These are phyloP conservation scores for Thelephora ganbajun DNA, from an alignment of 768 basidiomycete species.

Conservation along the genomic window DNA sequence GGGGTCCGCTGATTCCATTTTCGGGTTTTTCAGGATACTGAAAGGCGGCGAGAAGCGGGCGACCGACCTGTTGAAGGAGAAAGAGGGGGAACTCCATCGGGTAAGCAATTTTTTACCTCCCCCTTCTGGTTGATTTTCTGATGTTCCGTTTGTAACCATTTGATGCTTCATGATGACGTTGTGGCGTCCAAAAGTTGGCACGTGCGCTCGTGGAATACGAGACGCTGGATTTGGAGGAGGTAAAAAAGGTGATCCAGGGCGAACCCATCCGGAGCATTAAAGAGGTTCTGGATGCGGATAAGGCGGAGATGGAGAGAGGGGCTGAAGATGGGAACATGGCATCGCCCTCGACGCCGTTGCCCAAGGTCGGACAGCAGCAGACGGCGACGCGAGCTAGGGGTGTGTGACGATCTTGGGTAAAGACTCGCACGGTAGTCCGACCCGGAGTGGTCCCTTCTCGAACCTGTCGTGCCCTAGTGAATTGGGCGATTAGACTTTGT, in stretches of 20 bases:
- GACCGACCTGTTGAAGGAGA: conserved; percentile 23
- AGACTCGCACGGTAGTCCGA: conserved; percentile 12
- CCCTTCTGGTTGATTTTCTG: conserved; percentile 4
- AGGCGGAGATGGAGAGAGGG: conserved; percentile 9
- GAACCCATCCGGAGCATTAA: conserved; percentile 61
- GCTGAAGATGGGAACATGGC: not conserved
- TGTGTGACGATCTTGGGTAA: not conserved
- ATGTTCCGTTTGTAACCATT: not conserved
- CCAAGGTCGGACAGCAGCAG: not conserved
- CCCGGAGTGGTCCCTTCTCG: not conserved
- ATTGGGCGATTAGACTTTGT: not conserved
- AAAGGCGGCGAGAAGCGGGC: conserved; percentile 25
- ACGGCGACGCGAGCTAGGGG: not conserved
- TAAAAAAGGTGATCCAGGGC: conserved; percentile 72
- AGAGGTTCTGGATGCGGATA: conserved; percentile 50
- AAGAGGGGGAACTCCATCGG: conserved; percentile 33
- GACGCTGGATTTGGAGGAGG: conserved; percentile 80
- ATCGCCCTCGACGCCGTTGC: no score
- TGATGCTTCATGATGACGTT: conserved; percentile 1
- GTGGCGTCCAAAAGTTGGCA: conserved; percentile 48
- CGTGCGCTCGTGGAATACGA: conserved; percentile 90
- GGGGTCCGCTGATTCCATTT: no score
- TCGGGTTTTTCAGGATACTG: conserved; percentile 32
- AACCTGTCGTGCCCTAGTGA: not conserved
- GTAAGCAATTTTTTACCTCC: conserved; percentile 19